Evolutionary conservation across 306 rosid genomes (phyloP), one percentile per base, ranked within the genome.

Genomic region (Mimosa pudica): DNA sequence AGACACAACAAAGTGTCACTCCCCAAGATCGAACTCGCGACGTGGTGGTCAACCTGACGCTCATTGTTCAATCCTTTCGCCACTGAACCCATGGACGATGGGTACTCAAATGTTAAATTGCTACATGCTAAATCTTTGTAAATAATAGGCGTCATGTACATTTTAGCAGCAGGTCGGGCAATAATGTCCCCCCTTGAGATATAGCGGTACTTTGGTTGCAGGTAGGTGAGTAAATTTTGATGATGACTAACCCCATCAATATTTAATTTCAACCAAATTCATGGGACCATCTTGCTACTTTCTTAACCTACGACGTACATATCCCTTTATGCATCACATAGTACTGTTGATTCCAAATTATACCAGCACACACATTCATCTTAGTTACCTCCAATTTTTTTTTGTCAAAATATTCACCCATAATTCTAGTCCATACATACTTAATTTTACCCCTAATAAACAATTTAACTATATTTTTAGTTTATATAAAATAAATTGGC

Each of bases 221-320:
- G 51, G 36, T 76, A 4, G 14, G 7, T 10, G 66, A 10, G 61
- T 67, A 62, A 63, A 46, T 58, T 63, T 46, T 76, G 58, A 14
- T 52, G 49, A 62, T 57, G 12, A 18, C 48, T 46, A 47, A 65
- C 80, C 52, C 51, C 35, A 11, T 35, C 18, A 4, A 41, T 10
- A 48, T 41, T 77, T 6, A 65, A 36, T 36, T 76, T 76, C 6
- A 63, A 49, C 72, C 70, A 76, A 76, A 64, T 16, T 17, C 2
- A 64, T 64, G 64, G 80, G 80, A 64, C 80, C 73, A 66, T 49
- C 54, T 30, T 48, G 52, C 5, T 48, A 49, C 41, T 57, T 2
- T 57, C 76, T 76, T 72, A 77, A 52, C 70, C 82, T 14, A 48
- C 77, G 58, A 77, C 77, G 70, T 73, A 49, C 38, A 44, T 9